These are phyloP conservation scores for Cryphonectria carpinicola DNA, from an alignment of 2,329 filamentous ascomycete genomes.

Conservation along the genomic window DNA sequence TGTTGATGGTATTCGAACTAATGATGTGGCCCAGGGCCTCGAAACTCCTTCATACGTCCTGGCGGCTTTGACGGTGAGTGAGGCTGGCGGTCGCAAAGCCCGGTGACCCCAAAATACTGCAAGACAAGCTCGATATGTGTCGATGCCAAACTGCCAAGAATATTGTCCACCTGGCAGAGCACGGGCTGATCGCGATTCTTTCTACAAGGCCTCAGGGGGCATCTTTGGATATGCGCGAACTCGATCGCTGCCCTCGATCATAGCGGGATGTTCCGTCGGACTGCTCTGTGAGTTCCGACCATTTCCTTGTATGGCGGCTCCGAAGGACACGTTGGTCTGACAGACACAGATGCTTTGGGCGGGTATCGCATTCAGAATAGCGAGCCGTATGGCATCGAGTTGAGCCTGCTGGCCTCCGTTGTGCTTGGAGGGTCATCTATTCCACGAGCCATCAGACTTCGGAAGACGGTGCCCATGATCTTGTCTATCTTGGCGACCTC, in stretches of 20 bases:
- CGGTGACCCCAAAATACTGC: not conserved
- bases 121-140: not conserved
- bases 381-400: constrained; percentile 81
- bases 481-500: constrained; percentile 79
- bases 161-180: not conserved
- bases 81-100: not conserved
- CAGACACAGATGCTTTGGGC: constrained; percentile 68
- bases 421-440: constrained; percentile 83
- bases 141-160: not conserved
- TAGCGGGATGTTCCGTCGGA: constrained; percentile 83
- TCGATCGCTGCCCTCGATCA: constrained; percentile 83
- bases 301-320: not conserved
- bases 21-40: constrained; percentile 18
- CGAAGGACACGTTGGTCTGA: not conserved
- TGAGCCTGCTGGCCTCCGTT: constrained; percentile 86
- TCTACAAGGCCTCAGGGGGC: constrained; percentile 71
- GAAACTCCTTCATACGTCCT: constrained; percentile 28
- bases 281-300: constrained; percentile 53
- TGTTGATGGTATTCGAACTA: constrained; percentile 9
- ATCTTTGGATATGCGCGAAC: constrained; percentile 85
- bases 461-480: constrained; percentile 82
- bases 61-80: constrained; percentile 27
- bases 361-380: constrained; percentile 77
- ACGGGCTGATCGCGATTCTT: constrained; percentile 9
- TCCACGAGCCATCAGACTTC: constrained; percentile 79